These are phyloP conservation scores for Coemansia asiatica DNA, from an alignment of 192 early-diverging fungal species.

Conservation along the genomic window DNA sequence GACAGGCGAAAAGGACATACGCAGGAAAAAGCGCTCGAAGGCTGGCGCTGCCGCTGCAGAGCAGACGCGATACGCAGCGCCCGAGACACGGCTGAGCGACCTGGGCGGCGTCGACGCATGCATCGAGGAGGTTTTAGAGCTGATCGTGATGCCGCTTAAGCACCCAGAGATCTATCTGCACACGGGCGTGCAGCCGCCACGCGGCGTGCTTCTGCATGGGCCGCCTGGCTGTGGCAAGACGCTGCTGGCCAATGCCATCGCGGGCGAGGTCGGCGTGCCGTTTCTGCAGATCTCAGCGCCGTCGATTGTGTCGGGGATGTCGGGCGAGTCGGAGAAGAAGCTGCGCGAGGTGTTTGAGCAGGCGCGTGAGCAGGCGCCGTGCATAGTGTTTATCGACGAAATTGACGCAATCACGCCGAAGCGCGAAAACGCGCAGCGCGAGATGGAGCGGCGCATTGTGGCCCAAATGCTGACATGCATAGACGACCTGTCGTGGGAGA, in stretches of 20 bases:
- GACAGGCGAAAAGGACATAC: slow-evolving; percentile 11
- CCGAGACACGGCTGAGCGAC: slow-evolving; percentile 67
- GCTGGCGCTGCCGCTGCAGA: slow-evolving; percentile 6
- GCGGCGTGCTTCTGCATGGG: slow-evolving; percentile 93
- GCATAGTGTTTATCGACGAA: slow-evolving; percentile 95
- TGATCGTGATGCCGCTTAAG: slow-evolving; percentile 89
- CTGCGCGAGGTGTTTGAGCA: slow-evolving; percentile 97
- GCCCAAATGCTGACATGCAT: slow-evolving; percentile 95
- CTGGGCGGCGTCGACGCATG: slow-evolving; percentile 91
- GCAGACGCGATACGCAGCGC: slow-evolving; percentile 31
- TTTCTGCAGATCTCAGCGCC: slow-evolving; percentile 94
- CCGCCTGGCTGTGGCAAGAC: slow-evolving; percentile 98
- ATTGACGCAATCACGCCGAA: slow-evolving; percentile 97
- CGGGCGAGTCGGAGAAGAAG: slow-evolving; percentile 98
- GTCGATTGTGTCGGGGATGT: slow-evolving; percentile 94
- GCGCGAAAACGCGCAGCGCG: slow-evolving; percentile 72
- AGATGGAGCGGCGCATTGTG: slow-evolving; percentile 96
- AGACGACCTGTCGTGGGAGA: slow-evolving; percentile 90
- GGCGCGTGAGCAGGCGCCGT: slow-evolving; percentile 82
- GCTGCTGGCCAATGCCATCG: slow-evolving; percentile 92
- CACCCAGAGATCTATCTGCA: slow-evolving; percentile 92
- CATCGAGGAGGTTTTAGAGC: slow-evolving; percentile 86
- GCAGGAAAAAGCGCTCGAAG: slow-evolving; percentile 21
- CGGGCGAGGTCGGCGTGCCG: slow-evolving; percentile 87
- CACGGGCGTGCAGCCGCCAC: slow-evolving; percentile 89